phyloP scores from a whole-genome alignment of 768 basidiomycete genomes.

The Pisolithus orientalis region DNA sequence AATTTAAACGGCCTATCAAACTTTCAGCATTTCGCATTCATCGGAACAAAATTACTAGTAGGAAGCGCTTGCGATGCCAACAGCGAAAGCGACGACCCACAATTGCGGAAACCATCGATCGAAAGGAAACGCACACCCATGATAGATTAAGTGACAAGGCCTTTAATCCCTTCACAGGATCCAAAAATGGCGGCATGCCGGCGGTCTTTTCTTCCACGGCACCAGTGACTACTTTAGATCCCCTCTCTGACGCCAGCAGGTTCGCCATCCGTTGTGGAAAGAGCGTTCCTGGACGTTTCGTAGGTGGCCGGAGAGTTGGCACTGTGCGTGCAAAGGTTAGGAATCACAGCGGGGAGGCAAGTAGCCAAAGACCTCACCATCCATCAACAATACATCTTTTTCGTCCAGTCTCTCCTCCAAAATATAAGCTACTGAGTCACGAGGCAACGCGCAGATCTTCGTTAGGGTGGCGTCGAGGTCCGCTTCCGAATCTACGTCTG shows the following conservation, averaged over 20 bases:
- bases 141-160: not conserved
- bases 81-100: no score
- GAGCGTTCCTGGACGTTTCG: not conserved
- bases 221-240: not conserved
- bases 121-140: not conserved
- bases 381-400: slow-evolving; percentile 46
- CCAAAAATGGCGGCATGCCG: not conserved
- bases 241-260: not conserved
- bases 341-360: no score
- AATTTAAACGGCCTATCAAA: slow-evolving; percentile 42
- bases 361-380: slow-evolving; percentile 33
- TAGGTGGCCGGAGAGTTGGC: not conserved
- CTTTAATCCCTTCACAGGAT: not conserved
- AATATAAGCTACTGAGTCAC: no score
- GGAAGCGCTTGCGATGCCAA: no score
- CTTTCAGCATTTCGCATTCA: not conserved
- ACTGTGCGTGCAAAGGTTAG: not conserved
- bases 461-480: no score
- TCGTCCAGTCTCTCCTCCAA: slow-evolving; percentile 53
- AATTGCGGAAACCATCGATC: not conserved
- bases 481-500: slow-evolving; percentile 1
- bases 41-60: not conserved
- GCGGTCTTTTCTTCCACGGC: not conserved
- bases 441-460: no score
- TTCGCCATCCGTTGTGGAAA: not conserved